Evolutionary conservation across 345 rosid genomes (phyloP), one percentile per base, ranked within the genome.

Genomic region (Corchorus olitorius): DNA sequence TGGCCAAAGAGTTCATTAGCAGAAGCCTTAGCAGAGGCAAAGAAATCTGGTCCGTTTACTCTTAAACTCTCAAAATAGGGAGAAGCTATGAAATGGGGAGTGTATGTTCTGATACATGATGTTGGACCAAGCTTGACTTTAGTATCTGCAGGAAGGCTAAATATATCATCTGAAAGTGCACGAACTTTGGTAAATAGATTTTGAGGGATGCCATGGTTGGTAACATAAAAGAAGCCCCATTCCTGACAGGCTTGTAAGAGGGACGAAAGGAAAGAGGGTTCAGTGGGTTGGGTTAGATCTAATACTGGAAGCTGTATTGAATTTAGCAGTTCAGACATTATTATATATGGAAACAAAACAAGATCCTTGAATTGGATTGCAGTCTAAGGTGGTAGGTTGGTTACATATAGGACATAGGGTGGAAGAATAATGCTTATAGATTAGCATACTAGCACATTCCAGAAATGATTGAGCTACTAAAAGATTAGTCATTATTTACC

Each of bases 71-170:
- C 94, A 54, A 92, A 93, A 75, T 84, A 93, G 19, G 97, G 97
- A 46, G 94, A 93, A 37, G 97, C 98, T 49, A 93, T 90, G 84
- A 88, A 85, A 52, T 75, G 89, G 61, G 97, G 94, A 64, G 95
- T 87, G 79, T 88, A 92, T 17, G 88, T 81, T 76, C 85, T 87
- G 27, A 83, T 60, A 49, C 62, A 33, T 1, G 92, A 81, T 13
- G 81, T 76, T 5, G 92, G 92, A 7, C 91, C 89, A 17, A 92
- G 87, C 87, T 88, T 89, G 81, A 89, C 90, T 79, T 94, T 90
- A 63, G 86, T 76, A 54, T 87, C 91, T 39, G 77, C 56, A 74
- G 90, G 87, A 83, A 82, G 87, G 72, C 72, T 74, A 77, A 89
- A 93, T 22, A 90, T 76, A 62, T 75, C 80, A 71, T 76, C 67